These are phyloP conservation scores for Linnemannia elongata DNA, from an alignment of 192 early-diverging fungal species.

Conservation along the genomic window DNA sequence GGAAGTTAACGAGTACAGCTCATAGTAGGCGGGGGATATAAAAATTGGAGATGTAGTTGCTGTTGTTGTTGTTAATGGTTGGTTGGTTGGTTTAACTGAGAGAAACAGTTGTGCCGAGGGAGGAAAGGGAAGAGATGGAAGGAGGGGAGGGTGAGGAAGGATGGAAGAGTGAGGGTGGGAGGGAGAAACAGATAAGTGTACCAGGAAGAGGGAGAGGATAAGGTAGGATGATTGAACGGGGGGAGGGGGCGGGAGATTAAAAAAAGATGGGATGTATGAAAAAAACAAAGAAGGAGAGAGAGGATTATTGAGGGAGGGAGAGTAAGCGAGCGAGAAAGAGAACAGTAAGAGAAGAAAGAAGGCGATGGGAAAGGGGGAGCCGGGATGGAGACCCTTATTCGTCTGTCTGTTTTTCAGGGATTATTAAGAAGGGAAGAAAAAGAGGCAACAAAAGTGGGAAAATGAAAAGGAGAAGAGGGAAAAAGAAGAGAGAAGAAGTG, in stretches of 20 bases:
- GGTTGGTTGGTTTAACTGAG: background rate
- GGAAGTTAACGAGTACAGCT: no score
- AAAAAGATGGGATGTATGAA: background rate
- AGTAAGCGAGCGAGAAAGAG: background rate
- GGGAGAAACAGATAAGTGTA: background rate
- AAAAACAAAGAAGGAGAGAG: background rate
- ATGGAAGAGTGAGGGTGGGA: background rate
- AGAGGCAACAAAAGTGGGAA: background rate
- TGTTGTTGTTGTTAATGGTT: background rate
- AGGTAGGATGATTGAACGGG: background rate
- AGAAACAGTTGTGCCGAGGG: background rate
- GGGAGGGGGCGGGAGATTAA: background rate
- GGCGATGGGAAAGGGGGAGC: constrained; percentile 5
- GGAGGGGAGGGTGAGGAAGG: background rate
- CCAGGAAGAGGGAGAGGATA: background rate
- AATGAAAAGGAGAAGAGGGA: background rate
- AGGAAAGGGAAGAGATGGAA: background rate
- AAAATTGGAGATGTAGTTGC: background rate
- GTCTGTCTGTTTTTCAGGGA: background rate
- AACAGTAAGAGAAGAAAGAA: background rate
- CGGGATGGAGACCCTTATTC: constrained; percentile 4
- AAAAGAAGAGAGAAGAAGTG: background rate
- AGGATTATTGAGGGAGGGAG: background rate
- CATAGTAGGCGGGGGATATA: no score
- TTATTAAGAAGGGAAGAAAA: background rate